A percentile compares a stretch with the other conserved stretches of the same genome.
These are phyloP conservation scores for Thelephora terrestris DNA, from an alignment of 1,284 basidiomycete genomes.

Conservation along the genomic window DNA sequence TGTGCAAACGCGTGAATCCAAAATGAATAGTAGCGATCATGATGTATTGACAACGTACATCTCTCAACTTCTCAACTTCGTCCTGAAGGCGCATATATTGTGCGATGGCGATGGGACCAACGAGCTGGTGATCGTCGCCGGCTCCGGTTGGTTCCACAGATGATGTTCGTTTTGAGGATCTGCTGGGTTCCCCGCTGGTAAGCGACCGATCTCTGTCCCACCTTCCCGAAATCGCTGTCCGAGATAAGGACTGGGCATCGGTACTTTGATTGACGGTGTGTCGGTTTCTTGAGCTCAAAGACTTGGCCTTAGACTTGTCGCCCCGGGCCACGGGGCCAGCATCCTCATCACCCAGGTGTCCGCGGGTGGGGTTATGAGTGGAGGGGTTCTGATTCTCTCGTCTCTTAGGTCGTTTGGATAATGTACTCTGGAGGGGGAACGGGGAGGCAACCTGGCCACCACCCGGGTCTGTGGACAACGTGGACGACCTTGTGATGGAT, in stretches of 20 bases:
- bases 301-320: too few species aligned
- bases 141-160: constrained; percentile 1
- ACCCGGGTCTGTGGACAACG: too few species aligned
- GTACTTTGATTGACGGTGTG: too few species aligned
- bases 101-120: constrained; percentile 27
- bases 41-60: constrained; percentile 29
- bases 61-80: constrained; percentile 35
- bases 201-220: not conserved
- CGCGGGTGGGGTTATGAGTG: too few species aligned
- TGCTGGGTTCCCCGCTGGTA: not conserved
- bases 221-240: not conserved
- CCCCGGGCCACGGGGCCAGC: too few species aligned
- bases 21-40: not conserved
- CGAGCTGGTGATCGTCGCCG: constrained; percentile 11
- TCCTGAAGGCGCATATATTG: constrained; percentile 32
- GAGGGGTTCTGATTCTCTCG: too few species aligned
- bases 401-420: too few species aligned
- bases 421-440: too few species aligned
- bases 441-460: too few species aligned
- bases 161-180: not conserved
- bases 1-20: constrained; percentile 18
- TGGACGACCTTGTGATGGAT: too few species aligned
- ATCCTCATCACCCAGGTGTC: too few species aligned
- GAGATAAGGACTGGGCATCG: not conserved
- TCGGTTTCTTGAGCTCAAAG: too few species aligned